These are phyloP conservation scores for Neofusicoccum parvum DNA, from an alignment of 2,329 filamentous ascomycete genomes.

Conservation along the genomic window DNA sequence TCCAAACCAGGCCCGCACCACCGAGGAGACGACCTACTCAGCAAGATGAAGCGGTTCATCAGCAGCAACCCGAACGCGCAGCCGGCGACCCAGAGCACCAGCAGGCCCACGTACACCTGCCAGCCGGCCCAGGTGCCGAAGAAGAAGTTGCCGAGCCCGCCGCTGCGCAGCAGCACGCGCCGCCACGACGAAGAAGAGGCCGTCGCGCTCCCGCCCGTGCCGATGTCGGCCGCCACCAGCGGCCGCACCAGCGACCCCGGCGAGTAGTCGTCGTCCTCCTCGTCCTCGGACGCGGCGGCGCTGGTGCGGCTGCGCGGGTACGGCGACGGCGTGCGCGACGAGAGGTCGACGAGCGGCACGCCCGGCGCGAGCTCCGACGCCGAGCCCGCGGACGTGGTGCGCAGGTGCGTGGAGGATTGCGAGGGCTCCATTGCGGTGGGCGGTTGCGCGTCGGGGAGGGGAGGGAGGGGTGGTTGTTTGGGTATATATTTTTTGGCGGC, in stretches of 20 bases:
- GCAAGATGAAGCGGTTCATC: slow-evolving; percentile 55
- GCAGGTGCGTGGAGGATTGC: slow-evolving; percentile 39
- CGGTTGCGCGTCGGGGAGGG: not conserved
- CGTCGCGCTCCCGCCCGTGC: no score
- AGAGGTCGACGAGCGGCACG: slow-evolving; percentile 50
- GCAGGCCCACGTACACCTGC: slow-evolving; percentile 50
- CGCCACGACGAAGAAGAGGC: not conserved
- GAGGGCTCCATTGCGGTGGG: slow-evolving; percentile 23
- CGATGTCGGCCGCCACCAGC: slow-evolving; percentile 39
- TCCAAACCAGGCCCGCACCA: not conserved
- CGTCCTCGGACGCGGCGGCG: slow-evolving; percentile 51
- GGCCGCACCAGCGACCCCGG: slow-evolving; percentile 40
- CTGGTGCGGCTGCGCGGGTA: slow-evolving; percentile 46
- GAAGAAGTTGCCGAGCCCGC: slow-evolving; percentile 52
- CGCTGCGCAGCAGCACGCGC: slow-evolving; percentile 36
- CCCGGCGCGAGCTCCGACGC: slow-evolving; percentile 39
- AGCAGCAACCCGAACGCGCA: slow-evolving; percentile 51
- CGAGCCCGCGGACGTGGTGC: slow-evolving; percentile 37
- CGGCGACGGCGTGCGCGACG: slow-evolving; percentile 45
- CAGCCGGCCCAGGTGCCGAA: slow-evolving; percentile 51
- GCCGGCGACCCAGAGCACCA: slow-evolving; percentile 52
- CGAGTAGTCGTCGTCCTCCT: slow-evolving; percentile 42
- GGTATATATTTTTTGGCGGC: not conserved
- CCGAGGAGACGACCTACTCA: slow-evolving; percentile 37
- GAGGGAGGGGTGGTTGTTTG: not conserved